Conservation (phyloP, 805 yeast genomes). For the Hyphopichia homilentoma region DNA sequence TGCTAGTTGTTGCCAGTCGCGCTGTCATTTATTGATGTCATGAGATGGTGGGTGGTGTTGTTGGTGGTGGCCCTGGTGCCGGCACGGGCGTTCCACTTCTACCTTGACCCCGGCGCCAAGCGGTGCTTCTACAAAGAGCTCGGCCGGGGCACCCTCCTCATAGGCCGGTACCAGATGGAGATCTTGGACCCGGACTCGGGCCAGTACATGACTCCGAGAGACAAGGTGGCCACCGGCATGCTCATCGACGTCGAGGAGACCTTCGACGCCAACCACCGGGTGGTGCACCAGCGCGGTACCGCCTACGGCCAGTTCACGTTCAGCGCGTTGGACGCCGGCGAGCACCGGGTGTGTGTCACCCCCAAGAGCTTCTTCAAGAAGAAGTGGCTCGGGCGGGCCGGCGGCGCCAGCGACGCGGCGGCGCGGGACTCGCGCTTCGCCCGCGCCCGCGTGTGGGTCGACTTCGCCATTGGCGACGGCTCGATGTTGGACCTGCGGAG, state of each 20-base stretch:
- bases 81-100: conserved; percentile 38
- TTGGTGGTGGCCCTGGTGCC: too few species aligned
- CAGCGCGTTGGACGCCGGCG: conserved; percentile 21
- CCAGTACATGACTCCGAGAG: conserved; percentile 25
- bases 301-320: conserved; percentile 23
- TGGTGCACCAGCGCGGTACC: conserved; percentile 22
- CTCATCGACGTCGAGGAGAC: conserved; percentile 46
- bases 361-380: conserved; percentile 18
- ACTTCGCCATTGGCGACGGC: conserved; percentile 20
- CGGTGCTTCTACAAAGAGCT: conserved; percentile 58
- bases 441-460: conserved; percentile 15
- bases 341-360: conserved; percentile 23
- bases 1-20: neutral
- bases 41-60: too few species aligned
- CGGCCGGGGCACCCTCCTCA: conserved; percentile 44
- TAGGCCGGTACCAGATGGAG: conserved; percentile 49
- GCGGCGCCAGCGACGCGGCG: conserved; percentile 8
- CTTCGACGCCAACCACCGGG: conserved; percentile 16
- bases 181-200: conserved; percentile 34
- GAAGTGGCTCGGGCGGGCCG: conserved; percentile 13
- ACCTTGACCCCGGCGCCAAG: conserved; percentile 47
- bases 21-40: neutral
- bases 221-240: conserved; percentile 24
- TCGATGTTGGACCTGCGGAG: conserved; percentile 27
- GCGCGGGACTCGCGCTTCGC: conserved; percentile 18